Conservation (phyloP, 2,329 filamentous ascomycete species). For the Aspergillus cejpii region DNA sequence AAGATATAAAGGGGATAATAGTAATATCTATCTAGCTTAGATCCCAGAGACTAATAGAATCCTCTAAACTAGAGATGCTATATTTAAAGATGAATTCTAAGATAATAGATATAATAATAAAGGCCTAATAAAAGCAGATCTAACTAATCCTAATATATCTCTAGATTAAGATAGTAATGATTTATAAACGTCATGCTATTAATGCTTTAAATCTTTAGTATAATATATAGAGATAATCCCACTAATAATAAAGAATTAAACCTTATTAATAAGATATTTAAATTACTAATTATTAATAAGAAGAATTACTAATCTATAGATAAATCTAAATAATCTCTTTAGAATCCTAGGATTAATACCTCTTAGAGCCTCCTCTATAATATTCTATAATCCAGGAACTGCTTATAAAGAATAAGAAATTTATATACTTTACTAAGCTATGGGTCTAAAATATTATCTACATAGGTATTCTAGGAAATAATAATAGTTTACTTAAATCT, state of each 20-base stretch:
- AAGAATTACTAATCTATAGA: background rate
- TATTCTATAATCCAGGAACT: too few species aligned
- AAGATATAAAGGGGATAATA: background rate
- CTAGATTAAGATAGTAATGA: background rate
- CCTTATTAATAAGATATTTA: background rate
- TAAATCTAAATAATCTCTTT: background rate
- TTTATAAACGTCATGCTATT: background rate
- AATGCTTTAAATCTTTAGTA: background rate
- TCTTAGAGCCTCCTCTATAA: too few species aligned
- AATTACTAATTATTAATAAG: too few species aligned
- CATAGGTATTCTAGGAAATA: too few species aligned
- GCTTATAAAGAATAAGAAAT: too few species aligned
- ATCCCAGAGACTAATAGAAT: background rate
- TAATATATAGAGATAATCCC: too few species aligned
- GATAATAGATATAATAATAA: background rate
- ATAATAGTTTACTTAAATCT: too few species aligned
- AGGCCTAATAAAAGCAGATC: background rate
- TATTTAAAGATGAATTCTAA: background rate
- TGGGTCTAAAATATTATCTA: too few species aligned
- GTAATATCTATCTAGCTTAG: background rate
- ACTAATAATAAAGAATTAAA: background rate
- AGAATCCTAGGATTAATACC: too few species aligned
- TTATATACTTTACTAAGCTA: too few species aligned
- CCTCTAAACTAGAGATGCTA: background rate
- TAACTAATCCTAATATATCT: background rate